Evolutionary conservation across 768 basidiomycete genomes (phyloP), one percentile per base, ranked within the genome.

Genomic region (Termitomyces sp.): DNA sequence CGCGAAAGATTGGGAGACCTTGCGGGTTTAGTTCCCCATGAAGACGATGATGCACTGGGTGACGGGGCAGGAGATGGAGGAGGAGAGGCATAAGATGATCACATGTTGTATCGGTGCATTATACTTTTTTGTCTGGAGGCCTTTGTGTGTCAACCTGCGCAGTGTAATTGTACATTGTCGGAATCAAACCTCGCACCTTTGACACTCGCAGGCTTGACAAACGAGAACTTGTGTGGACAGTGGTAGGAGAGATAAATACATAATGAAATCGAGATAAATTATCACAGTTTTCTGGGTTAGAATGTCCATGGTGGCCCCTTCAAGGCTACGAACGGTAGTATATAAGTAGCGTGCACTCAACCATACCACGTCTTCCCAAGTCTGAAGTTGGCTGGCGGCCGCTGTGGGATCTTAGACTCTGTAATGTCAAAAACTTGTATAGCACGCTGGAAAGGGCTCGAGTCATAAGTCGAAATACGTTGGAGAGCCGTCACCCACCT

Each of bases 351-450:
- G 24, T 24, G 16, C 54, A n/a, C 15, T 74, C 65, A 90, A 52
- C 89, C 88, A 64, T 89, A 88, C 90, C 88, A 91, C 69, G 88
- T 85, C 50, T 80, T 78, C 9, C 85, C 87, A 2, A 85, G 72
- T 61, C 75, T 81, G 27, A 75, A 83, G 60, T 74, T 72, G 1
- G 85, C 82, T 37, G 82, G 77, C 4, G 83, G 78, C 37, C 95
- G 81, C 64, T 86, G 83, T 0, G 94, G 93, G 59, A 98, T 92
- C 60, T 77, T 77, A 2, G 91, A 77, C 61, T 87, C 78, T 0
- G 72, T 86, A 65, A 98, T 95, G 34, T 90, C 73, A 74, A 95
- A 97, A 0, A 89, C 81, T 61, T 93, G 83, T 65, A 92, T 97
- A 8, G 96, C 94, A 12, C 88, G 83, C 94, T 96, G 66, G 36